A percentile compares a stretch with the other conserved stretches of the same genome.
These are phyloP conservation scores for Fragaria ananassa DNA, from an alignment of 306 rosid genomes.

Conservation along the genomic window DNA sequence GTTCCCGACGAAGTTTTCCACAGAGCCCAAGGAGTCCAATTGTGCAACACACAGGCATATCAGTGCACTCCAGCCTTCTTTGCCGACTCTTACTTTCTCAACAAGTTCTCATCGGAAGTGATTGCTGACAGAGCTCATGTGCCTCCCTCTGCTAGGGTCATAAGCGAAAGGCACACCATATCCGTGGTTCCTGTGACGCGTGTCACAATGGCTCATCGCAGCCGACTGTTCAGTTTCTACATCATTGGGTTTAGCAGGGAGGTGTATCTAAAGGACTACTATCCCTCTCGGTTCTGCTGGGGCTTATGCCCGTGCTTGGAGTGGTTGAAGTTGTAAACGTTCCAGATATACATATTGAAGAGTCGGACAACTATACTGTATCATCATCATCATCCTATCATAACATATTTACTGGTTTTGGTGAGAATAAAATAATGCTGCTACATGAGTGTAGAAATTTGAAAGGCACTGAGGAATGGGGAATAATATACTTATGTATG, in stretches of 20 bases:
- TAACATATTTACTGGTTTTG: background rate
- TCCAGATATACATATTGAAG: conserved; percentile 12
- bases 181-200: conserved; percentile 88
- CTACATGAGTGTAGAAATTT: background rate
- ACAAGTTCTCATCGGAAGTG: conserved; percentile 87
- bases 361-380: background rate
- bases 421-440: background rate
- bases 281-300: conserved; percentile 87
- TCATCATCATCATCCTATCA: background rate
- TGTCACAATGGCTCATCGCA: conserved; percentile 68
- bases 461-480: background rate
- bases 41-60: conserved; percentile 92
- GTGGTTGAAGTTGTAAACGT: conserved; percentile 70
- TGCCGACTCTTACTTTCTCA: conserved; percentile 86
- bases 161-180: conserved; percentile 86
- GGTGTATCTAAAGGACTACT: conserved; percentile 83
- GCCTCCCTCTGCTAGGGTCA: conserved; percentile 70
- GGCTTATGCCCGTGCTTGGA: conserved; percentile 96
- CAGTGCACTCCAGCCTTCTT: conserved; percentile 91
- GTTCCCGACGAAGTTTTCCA: conserved; percentile 94
- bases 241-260: conserved; percentile 73
- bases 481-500: background rate
- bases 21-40: conserved; percentile 78
- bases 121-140: conserved; percentile 76
- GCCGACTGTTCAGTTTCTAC: conserved; percentile 78